phyloP scores from a whole-genome alignment of 345 rosid genomes.

The Atalantia buxifolia region DNA sequence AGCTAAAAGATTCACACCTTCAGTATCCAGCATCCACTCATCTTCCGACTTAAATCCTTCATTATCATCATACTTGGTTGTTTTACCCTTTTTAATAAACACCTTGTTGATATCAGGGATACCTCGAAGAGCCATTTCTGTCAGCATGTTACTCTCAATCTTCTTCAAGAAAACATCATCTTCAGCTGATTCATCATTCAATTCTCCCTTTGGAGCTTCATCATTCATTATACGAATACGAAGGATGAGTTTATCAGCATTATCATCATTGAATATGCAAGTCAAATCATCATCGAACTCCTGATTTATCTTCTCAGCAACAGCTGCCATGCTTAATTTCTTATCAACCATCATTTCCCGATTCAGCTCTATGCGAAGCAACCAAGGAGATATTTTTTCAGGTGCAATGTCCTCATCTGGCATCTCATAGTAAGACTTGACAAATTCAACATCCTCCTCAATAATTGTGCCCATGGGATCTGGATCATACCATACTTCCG shows the following conservation, averaged over 20 bases:
- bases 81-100: conserved; percentile 77
- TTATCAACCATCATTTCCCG: conserved; percentile 99
- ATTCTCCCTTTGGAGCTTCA: conserved; percentile 89
- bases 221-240: conserved; percentile 98
- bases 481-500: conserved; percentile 98
- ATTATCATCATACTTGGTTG: conserved; percentile 71
- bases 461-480: conserved; percentile 91
- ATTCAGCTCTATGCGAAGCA: conserved; percentile 93
- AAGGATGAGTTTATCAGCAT: conserved; percentile 85
- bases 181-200: conserved; percentile 88
- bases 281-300: conserved; percentile 95
- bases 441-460: conserved; percentile 90
- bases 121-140: conserved; percentile 98
- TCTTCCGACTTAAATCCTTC: conserved; percentile 79
- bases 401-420: conserved; percentile 97
- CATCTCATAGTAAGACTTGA: conserved; percentile 94
- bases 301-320: conserved; percentile 92
- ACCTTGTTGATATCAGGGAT: conserved; percentile 99
- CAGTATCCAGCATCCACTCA: conserved; percentile 99
- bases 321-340: conserved; percentile 93
- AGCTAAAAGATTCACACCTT: conserved; percentile 96
- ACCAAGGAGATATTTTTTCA: conserved; percentile 95
- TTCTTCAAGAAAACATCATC: conserved; percentile 97
- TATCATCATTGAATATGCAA: conserved; percentile 95
- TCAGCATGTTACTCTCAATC: conserved; percentile 97